phyloP scores from a whole-genome alignment of 2,329 filamentous ascomycete species.

The Colletotrichum lini region DNA sequence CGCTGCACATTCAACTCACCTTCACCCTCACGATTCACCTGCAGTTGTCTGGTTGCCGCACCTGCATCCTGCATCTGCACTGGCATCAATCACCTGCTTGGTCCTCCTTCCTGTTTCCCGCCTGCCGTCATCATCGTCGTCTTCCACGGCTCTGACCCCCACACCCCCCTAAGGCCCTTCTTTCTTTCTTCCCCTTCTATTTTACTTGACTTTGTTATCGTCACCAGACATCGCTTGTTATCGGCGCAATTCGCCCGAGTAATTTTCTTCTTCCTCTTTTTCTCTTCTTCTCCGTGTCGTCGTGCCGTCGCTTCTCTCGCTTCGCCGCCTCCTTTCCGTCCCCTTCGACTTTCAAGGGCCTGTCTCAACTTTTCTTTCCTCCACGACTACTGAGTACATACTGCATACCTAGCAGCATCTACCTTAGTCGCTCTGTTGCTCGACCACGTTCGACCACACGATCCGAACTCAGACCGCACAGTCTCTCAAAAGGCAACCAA shows the following conservation, averaged over 20 bases:
- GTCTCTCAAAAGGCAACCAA: slow-evolving; percentile 20
- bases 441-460: slow-evolving; percentile 11
- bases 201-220: slow-evolving; percentile 11
- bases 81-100: slow-evolving; percentile 1
- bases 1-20: background rate
- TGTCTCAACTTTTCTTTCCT: slow-evolving; percentile 7
- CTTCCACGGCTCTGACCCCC: background rate
- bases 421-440: background rate
- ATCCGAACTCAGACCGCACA: background rate
- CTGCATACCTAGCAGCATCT: background rate
- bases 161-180: background rate
- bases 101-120: slow-evolving; percentile 16
- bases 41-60: slow-evolving; percentile 14
- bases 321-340: background rate
- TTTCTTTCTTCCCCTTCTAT: slow-evolving; percentile 11
- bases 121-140: slow-evolving; percentile 1
- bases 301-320: background rate
- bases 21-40: background rate
- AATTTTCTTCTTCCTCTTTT: background rate
- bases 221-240: slow-evolving; percentile 12
- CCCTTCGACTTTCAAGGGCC: background rate
- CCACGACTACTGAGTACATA: background rate
- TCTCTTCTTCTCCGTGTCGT: slow-evolving; percentile 9
- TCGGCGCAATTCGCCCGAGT: slow-evolving; percentile 25
- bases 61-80: slow-evolving; percentile 26